Percentiles rank a stretch among this genome's conserved stretches.
These are phyloP conservation scores for Clonostachys solani DNA, from an alignment of 2,329 filamentous ascomycete genomes.

Conservation along the genomic window DNA sequence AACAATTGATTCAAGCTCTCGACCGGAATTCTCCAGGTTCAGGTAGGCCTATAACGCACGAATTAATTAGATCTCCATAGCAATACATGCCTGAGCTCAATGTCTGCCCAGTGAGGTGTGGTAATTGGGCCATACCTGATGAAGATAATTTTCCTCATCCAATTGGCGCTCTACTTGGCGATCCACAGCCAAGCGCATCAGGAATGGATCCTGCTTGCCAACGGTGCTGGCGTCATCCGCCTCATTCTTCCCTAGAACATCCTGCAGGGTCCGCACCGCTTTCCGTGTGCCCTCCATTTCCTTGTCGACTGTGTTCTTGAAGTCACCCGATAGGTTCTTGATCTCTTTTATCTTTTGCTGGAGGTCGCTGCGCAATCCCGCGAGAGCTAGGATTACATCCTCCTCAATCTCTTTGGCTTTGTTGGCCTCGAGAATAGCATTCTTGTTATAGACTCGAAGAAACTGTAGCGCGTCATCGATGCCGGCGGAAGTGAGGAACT, in stretches of 20 bases:
- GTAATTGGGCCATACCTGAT: conserved; percentile 58
- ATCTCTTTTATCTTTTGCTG: conserved; percentile 99
- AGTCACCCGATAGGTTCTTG: conserved; percentile 87
- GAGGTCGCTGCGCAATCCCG: conserved; percentile 80
- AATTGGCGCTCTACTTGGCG: conserved; percentile 88
- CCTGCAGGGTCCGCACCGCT: conserved; percentile 76
- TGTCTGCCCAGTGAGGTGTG: conserved; percentile 2
- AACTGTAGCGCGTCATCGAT: conserved; percentile 82
- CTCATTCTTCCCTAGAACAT: conserved; percentile 75
- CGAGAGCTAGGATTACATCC: conserved; percentile 85
- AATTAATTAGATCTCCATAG: conserved; percentile 1
- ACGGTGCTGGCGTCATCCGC: conserved; percentile 67
- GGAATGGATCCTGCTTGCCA: conserved; percentile 88
- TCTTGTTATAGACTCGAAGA: conserved; percentile 77
- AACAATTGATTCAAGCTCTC: conserved; percentile 93
- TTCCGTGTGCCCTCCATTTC: conserved; percentile 84
- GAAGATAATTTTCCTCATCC: conserved; percentile 95
- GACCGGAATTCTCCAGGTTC: conserved; percentile 89
- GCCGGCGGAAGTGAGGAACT: conserved; percentile 78
- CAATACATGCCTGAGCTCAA: neutral
- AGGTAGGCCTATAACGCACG: conserved; percentile 67
- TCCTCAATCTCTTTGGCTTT: conserved; percentile 89
- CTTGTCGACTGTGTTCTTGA: conserved; percentile 94
- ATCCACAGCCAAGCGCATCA: conserved; percentile 81
- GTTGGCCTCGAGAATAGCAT: conserved; percentile 72